These are phyloP conservation scores for Phytophthora nicotianae DNA, from an alignment of 352 stramenopile genomes.

Conservation along the genomic window DNA sequence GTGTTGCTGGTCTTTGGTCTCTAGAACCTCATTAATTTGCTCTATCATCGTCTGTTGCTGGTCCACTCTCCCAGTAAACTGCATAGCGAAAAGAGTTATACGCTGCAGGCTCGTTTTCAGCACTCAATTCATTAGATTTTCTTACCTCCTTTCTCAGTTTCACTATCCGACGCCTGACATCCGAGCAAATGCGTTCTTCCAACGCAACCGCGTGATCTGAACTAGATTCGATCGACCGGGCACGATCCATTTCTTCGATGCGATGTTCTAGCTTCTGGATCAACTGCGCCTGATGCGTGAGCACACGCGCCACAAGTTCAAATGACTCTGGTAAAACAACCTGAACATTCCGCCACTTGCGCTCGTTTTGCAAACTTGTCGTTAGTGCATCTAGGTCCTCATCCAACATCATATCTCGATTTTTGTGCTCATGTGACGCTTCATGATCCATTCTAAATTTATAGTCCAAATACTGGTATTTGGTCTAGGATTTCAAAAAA, in stretches of 20 bases:
- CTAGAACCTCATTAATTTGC: background rate
- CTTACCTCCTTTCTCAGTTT: conserved; percentile 28
- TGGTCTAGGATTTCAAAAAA: too few species aligned
- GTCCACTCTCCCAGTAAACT: conserved; percentile 25
- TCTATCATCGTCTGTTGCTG: conserved; percentile 13
- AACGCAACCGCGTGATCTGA: conserved; percentile 3
- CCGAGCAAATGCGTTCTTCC: conserved; percentile 22
- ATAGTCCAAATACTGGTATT: background rate
- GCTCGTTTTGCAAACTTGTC: conserved; percentile 42
- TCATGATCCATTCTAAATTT: background rate
- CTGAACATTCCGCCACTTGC: conserved; percentile 74
- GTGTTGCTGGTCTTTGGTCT: conserved; percentile 3
- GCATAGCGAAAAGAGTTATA: background rate
- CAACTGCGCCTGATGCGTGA: conserved; percentile 41
- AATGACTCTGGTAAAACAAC: conserved; percentile 51
- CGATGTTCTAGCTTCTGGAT: conserved; percentile 29
- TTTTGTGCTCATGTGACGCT: background rate
- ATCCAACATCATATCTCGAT: background rate
- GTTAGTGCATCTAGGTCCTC: background rate
- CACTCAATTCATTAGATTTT: background rate
- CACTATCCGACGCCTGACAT: conserved; percentile 10
- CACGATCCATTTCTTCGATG: conserved; percentile 23
- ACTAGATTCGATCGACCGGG: background rate
- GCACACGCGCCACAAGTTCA: conserved; percentile 37
- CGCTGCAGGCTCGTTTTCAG: background rate